Evolutionary conservation across 2,329 filamentous ascomycete species (phyloP).

Genomic region (Podosphaera xanthii): DNA sequence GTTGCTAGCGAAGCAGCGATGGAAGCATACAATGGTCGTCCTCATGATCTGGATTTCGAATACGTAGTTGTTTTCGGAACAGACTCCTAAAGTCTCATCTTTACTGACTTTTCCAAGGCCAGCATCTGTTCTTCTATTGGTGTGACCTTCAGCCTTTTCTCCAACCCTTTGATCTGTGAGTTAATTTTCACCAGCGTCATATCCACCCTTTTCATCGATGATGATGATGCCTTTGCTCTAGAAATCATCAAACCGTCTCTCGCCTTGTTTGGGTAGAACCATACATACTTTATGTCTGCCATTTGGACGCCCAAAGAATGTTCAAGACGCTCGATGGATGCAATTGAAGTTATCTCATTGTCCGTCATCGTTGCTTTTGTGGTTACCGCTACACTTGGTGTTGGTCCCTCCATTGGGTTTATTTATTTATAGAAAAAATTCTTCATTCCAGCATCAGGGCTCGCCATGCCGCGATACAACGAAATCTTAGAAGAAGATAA

Average conservation of each 20-base stretch:
- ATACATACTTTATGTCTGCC: neutral
- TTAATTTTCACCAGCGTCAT: neutral
- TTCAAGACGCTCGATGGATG: neutral
- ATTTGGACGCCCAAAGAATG: neutral
- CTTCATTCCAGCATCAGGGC: too few relatives aligned
- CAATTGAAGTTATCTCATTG: neutral
- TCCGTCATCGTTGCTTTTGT: neutral
- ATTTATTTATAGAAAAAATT: too few relatives aligned
- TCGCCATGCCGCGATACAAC: too few relatives aligned
- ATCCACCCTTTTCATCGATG: neutral
- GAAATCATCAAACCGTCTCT: neutral
- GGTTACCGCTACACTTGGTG: neutral
- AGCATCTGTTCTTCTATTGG: neutral
- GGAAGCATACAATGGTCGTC: neutral
- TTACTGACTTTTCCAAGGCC: neutral
- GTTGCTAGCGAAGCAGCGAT: neutral
- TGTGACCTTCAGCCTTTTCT: neutral
- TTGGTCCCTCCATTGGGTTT: neutral
- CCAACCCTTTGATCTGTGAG: neutral
- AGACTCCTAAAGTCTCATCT: neutral
- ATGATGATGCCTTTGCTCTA: neutral
- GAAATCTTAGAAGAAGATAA: too few relatives aligned
- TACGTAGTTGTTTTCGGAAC: neutral
- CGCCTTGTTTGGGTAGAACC: neutral
- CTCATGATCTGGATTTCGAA: neutral